Percentiles rank a stretch among this genome's conserved stretches.
Conservation (phyloP, 176 grass and related monocot species). For the Phoenix roebelenii region DNA sequence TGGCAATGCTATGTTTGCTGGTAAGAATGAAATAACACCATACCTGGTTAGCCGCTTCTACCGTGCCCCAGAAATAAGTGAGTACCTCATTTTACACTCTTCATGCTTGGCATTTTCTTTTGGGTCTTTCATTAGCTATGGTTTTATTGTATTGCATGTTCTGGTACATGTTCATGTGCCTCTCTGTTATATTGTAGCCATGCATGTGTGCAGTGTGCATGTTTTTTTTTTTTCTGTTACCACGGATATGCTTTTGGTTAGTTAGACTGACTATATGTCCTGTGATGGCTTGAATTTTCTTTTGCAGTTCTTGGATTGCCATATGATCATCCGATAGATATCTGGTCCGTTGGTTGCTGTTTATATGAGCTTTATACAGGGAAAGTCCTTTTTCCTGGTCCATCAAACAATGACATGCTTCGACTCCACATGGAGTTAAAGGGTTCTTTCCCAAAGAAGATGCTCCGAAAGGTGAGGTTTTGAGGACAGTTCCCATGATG, state of each 20-base stretch:
- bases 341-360: constrained; percentile 97
- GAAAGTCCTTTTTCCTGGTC: constrained; percentile 89
- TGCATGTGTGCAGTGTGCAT: not conserved
- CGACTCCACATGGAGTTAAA: constrained; percentile 95
- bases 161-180: not conserved
- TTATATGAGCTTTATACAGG: constrained; percentile 96
- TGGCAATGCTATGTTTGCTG: constrained; percentile 98
- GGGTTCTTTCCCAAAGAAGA: constrained; percentile 93
- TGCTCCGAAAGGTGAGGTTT: constrained; percentile 77
- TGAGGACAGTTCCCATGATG: too few relatives aligned
- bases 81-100: constrained; percentile 24
- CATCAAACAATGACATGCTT: constrained; percentile 97
- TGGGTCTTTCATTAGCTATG: not conserved
- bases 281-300: not conserved
- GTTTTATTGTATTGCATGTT: constrained; percentile 6
- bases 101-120: constrained; percentile 18
- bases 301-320: constrained; percentile 92
- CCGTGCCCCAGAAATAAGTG: constrained; percentile 96
- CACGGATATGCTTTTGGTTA: too few relatives aligned
- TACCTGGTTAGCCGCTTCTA: constrained; percentile 99
- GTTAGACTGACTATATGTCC: too few relatives aligned
- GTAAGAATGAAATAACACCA: constrained; percentile 97
- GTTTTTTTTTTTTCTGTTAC: not conserved
- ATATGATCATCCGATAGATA: constrained; percentile 92
- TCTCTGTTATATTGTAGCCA: too few relatives aligned